These are phyloP conservation scores for Podospora comata DNA, from an alignment of 495 filamentous ascomycete species.

Conservation along the genomic window DNA sequence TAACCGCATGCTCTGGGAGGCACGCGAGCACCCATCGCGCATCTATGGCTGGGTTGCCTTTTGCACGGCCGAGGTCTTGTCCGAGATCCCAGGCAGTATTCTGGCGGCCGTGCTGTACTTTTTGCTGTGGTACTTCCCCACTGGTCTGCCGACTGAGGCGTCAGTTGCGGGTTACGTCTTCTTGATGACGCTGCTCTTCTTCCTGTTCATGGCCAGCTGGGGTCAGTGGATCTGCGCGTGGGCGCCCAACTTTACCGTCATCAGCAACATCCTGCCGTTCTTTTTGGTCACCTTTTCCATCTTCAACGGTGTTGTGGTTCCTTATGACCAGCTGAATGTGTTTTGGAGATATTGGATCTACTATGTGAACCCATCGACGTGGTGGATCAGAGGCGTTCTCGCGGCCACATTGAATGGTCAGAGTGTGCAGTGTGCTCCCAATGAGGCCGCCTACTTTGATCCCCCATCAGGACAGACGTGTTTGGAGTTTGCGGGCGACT, in stretches of 20 bases:
- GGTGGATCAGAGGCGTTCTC: constrained; percentile 73
- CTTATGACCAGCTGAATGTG: constrained; percentile 57
- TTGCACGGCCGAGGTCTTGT: constrained; percentile 68
- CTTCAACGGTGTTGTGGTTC: constrained; percentile 72
- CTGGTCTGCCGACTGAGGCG: constrained; percentile 63
- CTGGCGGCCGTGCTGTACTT: constrained; percentile 66
- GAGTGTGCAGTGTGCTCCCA: constrained; percentile 53
- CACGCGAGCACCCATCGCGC: constrained; percentile 68
- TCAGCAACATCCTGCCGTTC: constrained; percentile 69
- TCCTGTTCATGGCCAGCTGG: constrained; percentile 73
- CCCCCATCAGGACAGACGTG: constrained; percentile 64
- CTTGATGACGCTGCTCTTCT: constrained; percentile 79
- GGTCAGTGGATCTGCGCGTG: constrained; percentile 84
- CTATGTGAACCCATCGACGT: constrained; percentile 65
- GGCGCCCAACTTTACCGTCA: constrained; percentile 76
- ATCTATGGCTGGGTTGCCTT: constrained; percentile 87
- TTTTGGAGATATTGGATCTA: constrained; percentile 80
- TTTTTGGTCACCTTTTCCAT: constrained; percentile 75
- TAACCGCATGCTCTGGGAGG: constrained; percentile 72
- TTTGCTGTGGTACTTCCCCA: constrained; percentile 74
- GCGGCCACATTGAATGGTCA: constrained; percentile 55
- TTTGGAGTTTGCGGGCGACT: constrained; percentile 55
- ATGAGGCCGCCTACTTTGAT: constrained; percentile 65
- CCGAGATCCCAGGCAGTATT: constrained; percentile 72
- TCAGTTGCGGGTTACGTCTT: constrained; percentile 74